Evolutionary conservation across 2,329 filamentous ascomycete genomes (phyloP).

Genomic region (Diaporthe batatas): DNA sequence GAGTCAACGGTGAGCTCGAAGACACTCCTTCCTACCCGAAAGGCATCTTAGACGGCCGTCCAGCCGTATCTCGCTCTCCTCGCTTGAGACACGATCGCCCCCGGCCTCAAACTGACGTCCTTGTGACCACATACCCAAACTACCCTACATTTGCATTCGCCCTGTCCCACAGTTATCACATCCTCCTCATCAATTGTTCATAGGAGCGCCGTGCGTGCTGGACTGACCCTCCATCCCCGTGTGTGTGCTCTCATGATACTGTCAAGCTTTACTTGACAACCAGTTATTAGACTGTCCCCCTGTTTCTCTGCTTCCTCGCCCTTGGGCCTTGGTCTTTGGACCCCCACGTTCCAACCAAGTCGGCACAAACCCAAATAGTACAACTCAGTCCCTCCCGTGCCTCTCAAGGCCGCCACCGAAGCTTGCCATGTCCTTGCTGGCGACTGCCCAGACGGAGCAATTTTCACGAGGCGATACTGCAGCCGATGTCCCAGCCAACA

Average conservation of each 20-base stretch:
- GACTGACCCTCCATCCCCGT: not conserved
- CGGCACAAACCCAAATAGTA: not conserved
- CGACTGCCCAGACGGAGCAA: conserved; percentile 26
- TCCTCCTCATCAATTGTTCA: not conserved
- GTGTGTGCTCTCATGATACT: conserved; percentile 2
- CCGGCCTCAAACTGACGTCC: conserved; percentile 32
- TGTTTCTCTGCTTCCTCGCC: not conserved
- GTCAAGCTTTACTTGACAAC: conserved; percentile 20
- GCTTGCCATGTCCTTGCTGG: conserved; percentile 16
- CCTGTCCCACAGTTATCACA: not conserved
- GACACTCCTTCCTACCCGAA: not conserved
- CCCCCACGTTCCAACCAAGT: conserved; percentile 1
- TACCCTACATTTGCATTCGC: not conserved
- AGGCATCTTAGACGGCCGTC: not conserved
- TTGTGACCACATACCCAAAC: conserved; percentile 29
- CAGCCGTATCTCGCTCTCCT: not conserved
- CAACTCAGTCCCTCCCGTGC: conserved; percentile 1
- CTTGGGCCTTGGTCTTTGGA: not conserved
- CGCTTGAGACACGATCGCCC: conserved; percentile 14
- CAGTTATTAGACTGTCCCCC: conserved; percentile 41
- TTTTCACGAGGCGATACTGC: not conserved
- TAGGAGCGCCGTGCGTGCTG: conserved; percentile 1
- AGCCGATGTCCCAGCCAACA: not conserved
- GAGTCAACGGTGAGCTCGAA: conserved; percentile 13
- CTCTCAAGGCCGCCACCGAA: not conserved